Conservation (phyloP, 148 eudicot species). For the Nepenthes gracilis region DNA sequence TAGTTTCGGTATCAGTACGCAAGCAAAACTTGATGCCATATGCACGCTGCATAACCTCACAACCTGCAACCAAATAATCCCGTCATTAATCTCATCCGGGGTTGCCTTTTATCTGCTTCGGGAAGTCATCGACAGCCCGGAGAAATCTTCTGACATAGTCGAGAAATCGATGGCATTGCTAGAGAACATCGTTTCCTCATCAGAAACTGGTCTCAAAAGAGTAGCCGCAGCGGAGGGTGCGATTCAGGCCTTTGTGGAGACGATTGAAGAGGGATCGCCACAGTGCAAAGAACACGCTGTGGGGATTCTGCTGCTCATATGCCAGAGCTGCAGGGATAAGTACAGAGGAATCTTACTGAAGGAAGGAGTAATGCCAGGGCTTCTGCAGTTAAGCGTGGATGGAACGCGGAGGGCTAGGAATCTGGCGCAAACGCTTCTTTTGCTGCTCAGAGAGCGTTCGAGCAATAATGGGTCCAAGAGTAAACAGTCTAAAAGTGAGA, state of each 20-base stretch:
- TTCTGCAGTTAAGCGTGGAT: conserved; percentile 53
- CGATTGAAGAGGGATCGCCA: conserved; percentile 49
- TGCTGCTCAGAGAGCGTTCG: conserved; percentile 42
- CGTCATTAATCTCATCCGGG: conserved; percentile 23
- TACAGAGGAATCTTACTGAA: conserved; percentile 46
- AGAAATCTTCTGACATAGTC: conserved; percentile 44
- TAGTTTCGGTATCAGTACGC: conserved; percentile 15
- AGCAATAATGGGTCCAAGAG: conserved; percentile 8
- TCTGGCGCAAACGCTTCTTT: conserved; percentile 32
- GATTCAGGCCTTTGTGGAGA: conserved; percentile 47
- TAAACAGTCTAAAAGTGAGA: conserved; percentile 22
- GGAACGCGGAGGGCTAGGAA: conserved; percentile 48
- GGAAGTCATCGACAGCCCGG: conserved; percentile 18
- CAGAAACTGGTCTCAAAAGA: conserved; percentile 31
- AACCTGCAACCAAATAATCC: conserved; percentile 28
- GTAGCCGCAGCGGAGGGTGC: conserved; percentile 20
- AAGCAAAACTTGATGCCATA: conserved; percentile 47
- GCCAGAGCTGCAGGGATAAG: conserved; percentile 40
- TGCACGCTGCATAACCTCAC: conserved; percentile 56
- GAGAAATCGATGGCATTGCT: conserved; percentile 50
- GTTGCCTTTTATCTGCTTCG: conserved; percentile 21
- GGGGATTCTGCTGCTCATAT: conserved; percentile 35
- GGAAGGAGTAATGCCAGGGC: conserved; percentile 69
- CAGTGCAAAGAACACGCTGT: conserved; percentile 53
- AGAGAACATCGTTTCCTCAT: conserved; percentile 36